These are phyloP conservation scores for Flaveria robusta DNA, from an alignment of 129 eudicot species.

Conservation along the genomic window DNA sequence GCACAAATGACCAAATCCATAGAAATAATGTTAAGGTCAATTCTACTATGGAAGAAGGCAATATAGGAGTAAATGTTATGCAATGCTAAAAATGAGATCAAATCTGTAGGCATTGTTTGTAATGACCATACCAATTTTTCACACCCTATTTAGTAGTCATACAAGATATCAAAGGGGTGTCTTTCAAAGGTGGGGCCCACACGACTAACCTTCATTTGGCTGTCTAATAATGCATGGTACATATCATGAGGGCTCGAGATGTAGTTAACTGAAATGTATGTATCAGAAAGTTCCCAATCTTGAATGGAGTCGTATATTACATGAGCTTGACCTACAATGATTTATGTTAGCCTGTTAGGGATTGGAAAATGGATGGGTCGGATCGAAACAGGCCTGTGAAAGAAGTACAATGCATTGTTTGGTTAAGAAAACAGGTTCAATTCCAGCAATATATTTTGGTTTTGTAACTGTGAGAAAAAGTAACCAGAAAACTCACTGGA, in stretches of 20 bases:
- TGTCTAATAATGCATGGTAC: constrained; percentile 26
- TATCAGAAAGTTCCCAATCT: constrained; percentile 22
- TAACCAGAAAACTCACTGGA: background rate
- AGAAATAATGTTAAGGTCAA: background rate
- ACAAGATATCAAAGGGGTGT: constrained; percentile 21
- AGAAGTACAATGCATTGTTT: background rate
- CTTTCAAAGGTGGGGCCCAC: constrained; percentile 23
- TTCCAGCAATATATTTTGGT: background rate
- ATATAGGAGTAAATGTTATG: constrained; percentile 1
- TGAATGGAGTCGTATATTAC: constrained; percentile 12
- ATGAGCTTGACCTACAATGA: constrained; percentile 32
- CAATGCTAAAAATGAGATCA: constrained; percentile 25
- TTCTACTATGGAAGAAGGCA: constrained; percentile 2
- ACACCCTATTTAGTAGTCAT: constrained; percentile 22
- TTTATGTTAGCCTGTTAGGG: background rate
- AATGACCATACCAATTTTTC: constrained; percentile 13
- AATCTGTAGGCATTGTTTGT: constrained; percentile 20
- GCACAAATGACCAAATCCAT: constrained; percentile 1
- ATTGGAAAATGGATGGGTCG: background rate
- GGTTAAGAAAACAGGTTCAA: background rate
- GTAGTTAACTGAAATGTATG: constrained; percentile 18
- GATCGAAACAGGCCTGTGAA: background rate
- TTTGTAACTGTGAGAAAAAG: background rate
- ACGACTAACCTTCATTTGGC: constrained; percentile 5
- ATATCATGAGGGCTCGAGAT: constrained; percentile 22